Evolutionary conservation across 2,329 filamentous ascomycete species (phyloP).

Genomic region (Botryotinia globosa): DNA sequence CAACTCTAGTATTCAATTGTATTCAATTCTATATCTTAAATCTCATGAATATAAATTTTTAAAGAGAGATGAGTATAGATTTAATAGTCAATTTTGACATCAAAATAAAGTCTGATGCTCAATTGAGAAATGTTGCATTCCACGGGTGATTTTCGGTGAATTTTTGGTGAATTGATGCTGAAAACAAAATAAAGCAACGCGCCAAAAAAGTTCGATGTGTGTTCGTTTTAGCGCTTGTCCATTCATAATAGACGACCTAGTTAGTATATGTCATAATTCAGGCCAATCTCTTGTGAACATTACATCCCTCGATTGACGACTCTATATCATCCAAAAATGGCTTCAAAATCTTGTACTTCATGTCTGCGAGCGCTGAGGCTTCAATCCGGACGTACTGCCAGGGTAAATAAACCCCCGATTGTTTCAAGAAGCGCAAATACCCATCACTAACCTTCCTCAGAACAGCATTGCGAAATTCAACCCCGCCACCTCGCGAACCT

Average conservation of each 20-base stretch:
- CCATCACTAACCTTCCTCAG: conserved; percentile 22
- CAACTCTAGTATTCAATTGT: background rate
- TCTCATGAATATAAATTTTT: background rate
- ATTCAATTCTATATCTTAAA: background rate
- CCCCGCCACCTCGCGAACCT: conserved; percentile 24
- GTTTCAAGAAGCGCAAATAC: background rate
- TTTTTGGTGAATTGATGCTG: background rate
- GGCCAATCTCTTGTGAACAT: background rate
- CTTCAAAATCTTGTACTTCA: conserved; percentile 32
- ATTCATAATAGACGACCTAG: background rate
- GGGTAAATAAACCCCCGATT: conserved; percentile 21
- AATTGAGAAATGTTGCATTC: background rate
- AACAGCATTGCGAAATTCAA: conserved; percentile 2
- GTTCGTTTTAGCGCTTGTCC: background rate
- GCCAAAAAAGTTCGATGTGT: background rate
- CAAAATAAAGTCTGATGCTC: background rate
- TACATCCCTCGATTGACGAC: background rate
- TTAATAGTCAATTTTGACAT: background rate
- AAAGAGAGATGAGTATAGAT: background rate
- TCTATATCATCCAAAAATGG: conserved; percentile 22
- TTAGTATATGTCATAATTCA: background rate
- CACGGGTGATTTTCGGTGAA: background rate
- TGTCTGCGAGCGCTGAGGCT: conserved; percentile 35
- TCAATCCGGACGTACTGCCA: conserved; percentile 25
- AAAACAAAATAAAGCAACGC: background rate